Percentiles rank a stretch among this genome's conserved stretches.
Evolutionary conservation across 768 basidiomycete genomes (phyloP).

Genomic region (Mrakia frigida): DNA sequence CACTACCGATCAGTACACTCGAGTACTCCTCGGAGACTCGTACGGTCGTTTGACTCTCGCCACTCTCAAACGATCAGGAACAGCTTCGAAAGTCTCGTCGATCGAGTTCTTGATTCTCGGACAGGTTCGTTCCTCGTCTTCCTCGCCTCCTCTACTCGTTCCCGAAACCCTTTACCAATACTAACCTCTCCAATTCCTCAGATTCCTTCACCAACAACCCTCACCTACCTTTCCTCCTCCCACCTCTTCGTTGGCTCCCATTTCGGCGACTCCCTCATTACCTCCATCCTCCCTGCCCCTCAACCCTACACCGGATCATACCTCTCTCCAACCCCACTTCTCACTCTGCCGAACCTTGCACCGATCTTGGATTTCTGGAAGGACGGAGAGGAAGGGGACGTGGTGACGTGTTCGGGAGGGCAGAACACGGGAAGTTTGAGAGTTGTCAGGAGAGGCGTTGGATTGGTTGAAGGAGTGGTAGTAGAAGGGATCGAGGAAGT

Average conservation of each 20-base stretch:
- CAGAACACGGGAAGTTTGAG: slow-evolving; percentile 69
- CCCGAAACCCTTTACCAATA: too few species aligned
- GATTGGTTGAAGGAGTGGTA: slow-evolving; percentile 61
- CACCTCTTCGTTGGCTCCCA: slow-evolving; percentile 74
- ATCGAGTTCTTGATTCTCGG: slow-evolving; percentile 59
- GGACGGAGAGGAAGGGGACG: slow-evolving; percentile 65
- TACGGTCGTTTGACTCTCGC: slow-evolving; percentile 68
- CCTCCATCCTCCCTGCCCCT: slow-evolving; percentile 55
- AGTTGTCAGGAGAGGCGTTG: slow-evolving; percentile 73
- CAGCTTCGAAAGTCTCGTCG: slow-evolving; percentile 45
- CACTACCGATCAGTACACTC: slow-evolving; percentile 1
- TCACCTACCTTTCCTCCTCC: slow-evolving; percentile 68
- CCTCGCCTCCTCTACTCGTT: neutral
- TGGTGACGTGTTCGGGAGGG: slow-evolving; percentile 81
- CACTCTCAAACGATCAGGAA: slow-evolving; percentile 47
- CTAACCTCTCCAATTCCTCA: slow-evolving; percentile 38
- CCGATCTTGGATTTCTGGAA: slow-evolving; percentile 77
- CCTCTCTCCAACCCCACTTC: slow-evolving; percentile 15
- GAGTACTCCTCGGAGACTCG: slow-evolving; percentile 51
- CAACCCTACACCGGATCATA: slow-evolving; percentile 52
- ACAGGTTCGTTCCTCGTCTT: slow-evolving; percentile 50
- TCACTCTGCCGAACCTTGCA: slow-evolving; percentile 55
- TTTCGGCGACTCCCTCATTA: slow-evolving; percentile 69
- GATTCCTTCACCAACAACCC: slow-evolving; percentile 64
- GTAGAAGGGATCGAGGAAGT: slow-evolving; percentile 57